These are phyloP conservation scores for Phytophthora tubulina DNA, from an alignment of 352 stramenopile genomes.

Conservation along the genomic window DNA sequence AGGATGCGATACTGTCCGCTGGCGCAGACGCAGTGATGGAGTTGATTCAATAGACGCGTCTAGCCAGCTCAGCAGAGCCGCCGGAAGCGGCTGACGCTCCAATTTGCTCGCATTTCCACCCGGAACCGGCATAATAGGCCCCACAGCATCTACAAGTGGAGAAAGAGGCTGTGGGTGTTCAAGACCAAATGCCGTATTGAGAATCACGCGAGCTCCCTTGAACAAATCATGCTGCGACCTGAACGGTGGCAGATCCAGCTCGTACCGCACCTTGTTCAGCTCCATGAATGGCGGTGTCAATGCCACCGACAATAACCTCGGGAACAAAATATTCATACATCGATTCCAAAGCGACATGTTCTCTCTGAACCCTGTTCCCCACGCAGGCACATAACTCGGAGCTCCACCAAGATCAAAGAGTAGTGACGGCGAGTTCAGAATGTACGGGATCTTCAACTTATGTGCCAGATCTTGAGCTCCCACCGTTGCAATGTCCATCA, in stretches of 20 bases:
- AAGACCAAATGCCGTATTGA: conserved; percentile 91
- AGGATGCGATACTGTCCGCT: conserved; percentile 28
- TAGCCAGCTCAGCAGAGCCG: conserved; percentile 55
- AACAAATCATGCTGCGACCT: conserved; percentile 91
- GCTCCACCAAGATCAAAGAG: conserved; percentile 81
- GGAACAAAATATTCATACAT: conserved; percentile 92
- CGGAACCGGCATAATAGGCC: conserved; percentile 67
- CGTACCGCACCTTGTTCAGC: conserved; percentile 87
- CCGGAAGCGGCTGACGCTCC: conserved; percentile 41
- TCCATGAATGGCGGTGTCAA: conserved; percentile 92
- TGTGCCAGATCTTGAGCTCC: conserved; percentile 84
- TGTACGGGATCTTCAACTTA: conserved; percentile 75
- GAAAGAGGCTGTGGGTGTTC: conserved; percentile 84
- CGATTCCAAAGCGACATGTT: conserved; percentile 91
- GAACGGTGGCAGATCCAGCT: conserved; percentile 77
- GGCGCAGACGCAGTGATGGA: conserved; percentile 38
- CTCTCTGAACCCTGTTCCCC: conserved; percentile 83
- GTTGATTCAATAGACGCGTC: conserved; percentile 32
- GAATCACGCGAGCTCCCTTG: conserved; percentile 81
- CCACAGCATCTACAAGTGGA: conserved; percentile 81
- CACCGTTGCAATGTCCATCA: conserved; percentile 86
- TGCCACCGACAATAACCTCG: conserved; percentile 82
- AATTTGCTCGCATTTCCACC: conserved; percentile 48
- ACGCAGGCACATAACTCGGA: conserved; percentile 85
- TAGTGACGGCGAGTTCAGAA: conserved; percentile 89